These are phyloP conservation scores for Trichoderma erinaceum DNA, from an alignment of 495 filamentous ascomycete species.

Conservation along the genomic window DNA sequence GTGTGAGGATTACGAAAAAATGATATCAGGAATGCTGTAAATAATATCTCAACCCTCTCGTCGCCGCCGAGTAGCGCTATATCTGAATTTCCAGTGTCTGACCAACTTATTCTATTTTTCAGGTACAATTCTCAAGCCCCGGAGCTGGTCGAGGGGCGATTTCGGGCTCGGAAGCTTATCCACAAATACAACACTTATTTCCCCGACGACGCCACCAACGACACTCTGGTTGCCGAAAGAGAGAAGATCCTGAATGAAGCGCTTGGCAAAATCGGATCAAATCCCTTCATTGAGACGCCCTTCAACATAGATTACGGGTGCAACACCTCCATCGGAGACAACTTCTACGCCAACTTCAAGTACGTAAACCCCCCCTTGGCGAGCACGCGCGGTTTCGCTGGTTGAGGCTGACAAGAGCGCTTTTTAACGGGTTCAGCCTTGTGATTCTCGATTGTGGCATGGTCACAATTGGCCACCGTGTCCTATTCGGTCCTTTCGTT, in stretches of 20 bases:
- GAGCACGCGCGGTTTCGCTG: background rate
- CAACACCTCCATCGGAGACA: conserved; percentile 44
- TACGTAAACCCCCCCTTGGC: conserved; percentile 18
- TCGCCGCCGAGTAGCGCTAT: background rate
- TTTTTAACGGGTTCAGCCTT: conserved; percentile 25
- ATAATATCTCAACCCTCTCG: conserved; percentile 16
- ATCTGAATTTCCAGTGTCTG: background rate
- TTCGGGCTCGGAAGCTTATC: conserved; percentile 34
- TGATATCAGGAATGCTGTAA: conserved; percentile 51
- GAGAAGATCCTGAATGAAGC: conserved; percentile 35
- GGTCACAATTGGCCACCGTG: conserved; percentile 39
- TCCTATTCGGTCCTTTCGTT: conserved; percentile 40
- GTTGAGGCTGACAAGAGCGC: background rate
- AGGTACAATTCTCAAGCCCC: conserved; percentile 40
- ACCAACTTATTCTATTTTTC: background rate
- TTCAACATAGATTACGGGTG: conserved; percentile 51
- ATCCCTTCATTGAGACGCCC: conserved; percentile 45
- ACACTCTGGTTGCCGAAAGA: conserved; percentile 31
- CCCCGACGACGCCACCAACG: conserved; percentile 35
- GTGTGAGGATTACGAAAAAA: conserved; percentile 49
- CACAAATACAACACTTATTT: conserved; percentile 46
- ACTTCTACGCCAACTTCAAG: conserved; percentile 50
- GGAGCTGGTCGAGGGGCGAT: conserved; percentile 37
- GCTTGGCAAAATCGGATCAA: conserved; percentile 36
- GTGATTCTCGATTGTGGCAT: conserved; percentile 40